Evolutionary conservation across 2,329 filamentous ascomycete genomes (phyloP).

Genomic region (Escovopsis sp.): DNA sequence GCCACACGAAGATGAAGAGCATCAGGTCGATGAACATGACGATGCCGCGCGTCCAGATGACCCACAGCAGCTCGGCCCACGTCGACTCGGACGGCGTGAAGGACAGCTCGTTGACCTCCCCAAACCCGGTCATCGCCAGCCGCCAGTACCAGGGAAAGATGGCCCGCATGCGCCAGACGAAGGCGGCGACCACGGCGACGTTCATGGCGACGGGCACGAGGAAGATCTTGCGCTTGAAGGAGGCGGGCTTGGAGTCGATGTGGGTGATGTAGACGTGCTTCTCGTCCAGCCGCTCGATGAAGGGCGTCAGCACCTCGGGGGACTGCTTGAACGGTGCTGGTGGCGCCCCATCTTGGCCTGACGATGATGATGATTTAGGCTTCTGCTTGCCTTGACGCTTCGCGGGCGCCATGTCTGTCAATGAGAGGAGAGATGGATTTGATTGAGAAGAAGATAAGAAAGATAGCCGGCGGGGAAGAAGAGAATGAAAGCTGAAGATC

Average conservation of each 20-base stretch:
- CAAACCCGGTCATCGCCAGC: slow-evolving; percentile 49
- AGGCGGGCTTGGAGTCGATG: slow-evolving; percentile 54
- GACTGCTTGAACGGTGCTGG: slow-evolving; percentile 56
- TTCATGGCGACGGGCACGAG: slow-evolving; percentile 67
- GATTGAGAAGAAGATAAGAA: neutral
- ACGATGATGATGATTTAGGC: slow-evolving; percentile 1
- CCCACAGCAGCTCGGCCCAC: slow-evolving; percentile 39
- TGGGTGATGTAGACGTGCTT: slow-evolving; percentile 72
- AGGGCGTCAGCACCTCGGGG: slow-evolving; percentile 46
- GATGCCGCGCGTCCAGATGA: slow-evolving; percentile 43
- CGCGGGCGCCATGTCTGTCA: slow-evolving; percentile 16
- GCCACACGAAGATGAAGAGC: slow-evolving; percentile 52
- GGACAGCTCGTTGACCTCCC: slow-evolving; percentile 50
- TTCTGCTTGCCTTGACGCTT: slow-evolving; percentile 21
- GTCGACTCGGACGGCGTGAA: slow-evolving; percentile 43
- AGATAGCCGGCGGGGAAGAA: too few relatives aligned
- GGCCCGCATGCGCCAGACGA: slow-evolving; percentile 53
- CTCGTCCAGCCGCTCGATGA: slow-evolving; percentile 51
- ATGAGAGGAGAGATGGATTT: neutral
- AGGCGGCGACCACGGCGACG: slow-evolving; percentile 44
- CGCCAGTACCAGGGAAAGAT: slow-evolving; percentile 60
- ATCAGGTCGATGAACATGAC: slow-evolving; percentile 63
- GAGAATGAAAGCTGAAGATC: too few relatives aligned
- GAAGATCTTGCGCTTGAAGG: slow-evolving; percentile 74
- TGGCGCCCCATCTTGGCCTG: slow-evolving; percentile 18